Evolutionary conservation across 129 eudicot species (phyloP).

Genomic region (Apium graveolens): DNA sequence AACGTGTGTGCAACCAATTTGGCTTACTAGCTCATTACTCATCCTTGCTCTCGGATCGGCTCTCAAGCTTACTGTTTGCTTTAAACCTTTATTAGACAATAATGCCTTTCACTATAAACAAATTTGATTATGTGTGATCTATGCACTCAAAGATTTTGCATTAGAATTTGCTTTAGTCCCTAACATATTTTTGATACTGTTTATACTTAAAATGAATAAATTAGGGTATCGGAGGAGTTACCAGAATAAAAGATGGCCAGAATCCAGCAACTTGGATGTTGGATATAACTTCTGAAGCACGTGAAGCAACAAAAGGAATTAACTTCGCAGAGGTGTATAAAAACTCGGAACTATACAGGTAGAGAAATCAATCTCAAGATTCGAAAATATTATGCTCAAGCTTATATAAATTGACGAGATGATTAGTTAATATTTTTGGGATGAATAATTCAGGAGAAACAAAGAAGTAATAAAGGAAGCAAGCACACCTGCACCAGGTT

Average conservation of each 20-base stretch:
- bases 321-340: slow-evolving; percentile 56
- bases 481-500: slow-evolving; percentile 58
- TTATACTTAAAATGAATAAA: neutral
- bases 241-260: slow-evolving; percentile 62
- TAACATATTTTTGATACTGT: neutral
- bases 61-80: neutral
- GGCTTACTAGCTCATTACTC: neutral
- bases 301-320: slow-evolving; percentile 54
- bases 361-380: slow-evolving; percentile 4
- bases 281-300: slow-evolving; percentile 64
- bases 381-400: neutral
- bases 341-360: slow-evolving; percentile 71
- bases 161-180: neutral
- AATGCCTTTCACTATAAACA: neutral
- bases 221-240: slow-evolving; percentile 57
- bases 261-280: slow-evolving; percentile 95
- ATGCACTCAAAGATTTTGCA: neutral
- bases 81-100: neutral
- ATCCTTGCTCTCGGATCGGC: neutral
- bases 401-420: neutral
- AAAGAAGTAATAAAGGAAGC: slow-evolving; percentile 61
- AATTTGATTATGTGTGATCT: neutral
- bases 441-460: slow-evolving; percentile 50
- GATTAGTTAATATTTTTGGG: neutral
- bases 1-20: neutral